Evolutionary conservation across 805 yeast species (phyloP).

Genomic region (Teunomyces funiuensis): DNA sequence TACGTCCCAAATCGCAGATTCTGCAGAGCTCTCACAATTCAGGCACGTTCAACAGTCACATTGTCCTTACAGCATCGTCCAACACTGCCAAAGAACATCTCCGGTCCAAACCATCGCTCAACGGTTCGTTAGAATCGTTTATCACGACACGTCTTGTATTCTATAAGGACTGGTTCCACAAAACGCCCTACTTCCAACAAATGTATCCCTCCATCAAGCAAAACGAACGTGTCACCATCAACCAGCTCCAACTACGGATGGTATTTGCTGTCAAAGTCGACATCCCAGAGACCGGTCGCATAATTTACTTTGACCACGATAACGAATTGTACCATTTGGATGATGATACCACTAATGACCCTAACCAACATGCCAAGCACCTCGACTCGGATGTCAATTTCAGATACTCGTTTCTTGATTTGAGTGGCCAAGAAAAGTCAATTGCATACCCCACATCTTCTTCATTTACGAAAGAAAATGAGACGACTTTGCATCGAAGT

Average conservation of each 20-base stretch:
- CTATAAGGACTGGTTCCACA: constrained; percentile 36
- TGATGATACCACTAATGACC: constrained; percentile 4
- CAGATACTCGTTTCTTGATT: constrained; percentile 11
- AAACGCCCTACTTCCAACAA: constrained; percentile 6
- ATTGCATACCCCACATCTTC: not conserved
- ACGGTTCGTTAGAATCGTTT: constrained; percentile 16
- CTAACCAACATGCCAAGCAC: not conserved
- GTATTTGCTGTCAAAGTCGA: constrained; percentile 17
- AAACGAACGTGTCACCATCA: constrained; percentile 1
- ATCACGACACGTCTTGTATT: constrained; percentile 28
- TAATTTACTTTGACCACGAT: constrained; percentile 27
- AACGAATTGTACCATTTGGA: constrained; percentile 10
- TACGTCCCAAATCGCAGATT: not conserved
- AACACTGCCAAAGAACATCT: not conserved
- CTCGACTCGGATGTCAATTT: not conserved
- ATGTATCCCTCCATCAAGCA: constrained; percentile 1
- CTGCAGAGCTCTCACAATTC: not conserved
- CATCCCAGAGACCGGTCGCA: constrained; percentile 9
- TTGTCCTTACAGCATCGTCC: not conserved
- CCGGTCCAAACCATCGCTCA: not conserved
- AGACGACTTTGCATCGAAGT: not conserved
- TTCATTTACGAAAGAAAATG: not conserved
- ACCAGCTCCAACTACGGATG: constrained; percentile 13
- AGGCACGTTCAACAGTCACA: not conserved
- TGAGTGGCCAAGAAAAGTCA: constrained; percentile 6